phyloP scores from a whole-genome alignment of 1,284 basidiomycete species.

The Gomphus sp. region DNA sequence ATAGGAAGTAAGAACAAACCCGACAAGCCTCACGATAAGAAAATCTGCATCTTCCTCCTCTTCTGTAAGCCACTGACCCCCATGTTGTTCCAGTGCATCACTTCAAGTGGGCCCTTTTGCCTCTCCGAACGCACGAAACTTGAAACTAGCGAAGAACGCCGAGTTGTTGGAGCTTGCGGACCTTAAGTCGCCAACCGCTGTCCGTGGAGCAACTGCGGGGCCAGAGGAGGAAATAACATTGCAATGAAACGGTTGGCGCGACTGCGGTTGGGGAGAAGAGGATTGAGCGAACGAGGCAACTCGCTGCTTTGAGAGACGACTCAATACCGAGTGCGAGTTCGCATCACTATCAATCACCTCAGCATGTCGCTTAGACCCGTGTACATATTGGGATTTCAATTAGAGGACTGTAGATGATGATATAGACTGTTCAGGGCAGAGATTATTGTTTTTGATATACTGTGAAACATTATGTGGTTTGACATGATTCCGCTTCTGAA shows the following conservation, averaged over 20 bases:
- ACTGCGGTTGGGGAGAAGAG: conserved; percentile 16
- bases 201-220: not conserved
- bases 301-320: conserved; percentile 4
- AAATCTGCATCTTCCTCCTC: conserved; percentile 40
- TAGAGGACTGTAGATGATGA: not conserved
- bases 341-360: not conserved
- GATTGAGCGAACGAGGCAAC: conserved; percentile 31
- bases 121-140: conserved; percentile 54
- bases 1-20: conserved; percentile 31
- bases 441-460: not conserved
- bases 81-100: conserved; percentile 45
- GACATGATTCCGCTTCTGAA: not conserved
- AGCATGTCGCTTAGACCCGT: not conserved
- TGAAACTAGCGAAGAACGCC: conserved; percentile 41
- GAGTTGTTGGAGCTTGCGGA: conserved; percentile 2
- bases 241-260: conserved; percentile 42
- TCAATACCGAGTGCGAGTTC: not conserved
- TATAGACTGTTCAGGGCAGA: not conserved
- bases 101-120: conserved; percentile 46
- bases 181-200: not conserved
- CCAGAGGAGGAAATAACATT: conserved; percentile 2
- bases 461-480: not conserved
- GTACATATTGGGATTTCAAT: not conserved
- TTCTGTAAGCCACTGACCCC: conserved; percentile 40
- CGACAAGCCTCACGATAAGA: conserved; percentile 60